Conservation (phyloP, 2,329 filamentous ascomycete genomes). For the Graphium sp. region DNA sequence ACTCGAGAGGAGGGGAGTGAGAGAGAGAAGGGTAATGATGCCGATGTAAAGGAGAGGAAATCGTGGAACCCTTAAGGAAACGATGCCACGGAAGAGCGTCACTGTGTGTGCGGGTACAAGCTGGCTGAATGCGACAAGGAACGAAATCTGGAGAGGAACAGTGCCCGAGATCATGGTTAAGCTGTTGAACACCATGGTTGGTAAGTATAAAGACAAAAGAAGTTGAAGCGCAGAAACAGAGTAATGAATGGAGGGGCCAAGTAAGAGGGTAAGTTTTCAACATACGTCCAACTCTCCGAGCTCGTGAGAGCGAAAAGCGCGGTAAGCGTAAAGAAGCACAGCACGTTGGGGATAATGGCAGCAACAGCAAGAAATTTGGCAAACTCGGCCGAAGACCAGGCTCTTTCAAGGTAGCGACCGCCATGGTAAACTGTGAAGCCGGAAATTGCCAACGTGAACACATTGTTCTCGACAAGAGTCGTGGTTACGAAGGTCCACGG, state of each 20-base stretch:
- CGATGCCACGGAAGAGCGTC: slow-evolving; percentile 71
- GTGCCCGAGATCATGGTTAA: slow-evolving; percentile 75
- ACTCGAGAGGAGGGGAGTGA: slow-evolving; percentile 42
- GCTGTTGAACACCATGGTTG: slow-evolving; percentile 23
- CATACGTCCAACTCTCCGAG: slow-evolving; percentile 53
- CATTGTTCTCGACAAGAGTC: slow-evolving; percentile 81
- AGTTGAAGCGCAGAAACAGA: background rate
- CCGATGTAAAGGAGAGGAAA: slow-evolving; percentile 59
- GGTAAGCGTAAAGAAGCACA: slow-evolving; percentile 58
- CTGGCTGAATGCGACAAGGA: slow-evolving; percentile 94
- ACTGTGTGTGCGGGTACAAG: slow-evolving; percentile 95
- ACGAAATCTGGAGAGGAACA: slow-evolving; percentile 76
- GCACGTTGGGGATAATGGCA: slow-evolving; percentile 62
- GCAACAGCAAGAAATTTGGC: slow-evolving; percentile 74
- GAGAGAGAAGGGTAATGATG: slow-evolving; percentile 47
- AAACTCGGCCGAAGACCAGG: slow-evolving; percentile 86
- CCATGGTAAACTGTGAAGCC: slow-evolving; percentile 74
- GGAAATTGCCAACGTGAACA: slow-evolving; percentile 70
- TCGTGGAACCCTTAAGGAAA: slow-evolving; percentile 71
- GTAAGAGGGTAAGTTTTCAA: slow-evolving; percentile 8
- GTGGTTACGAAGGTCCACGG: slow-evolving; percentile 86
- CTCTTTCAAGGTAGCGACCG: slow-evolving; percentile 85
- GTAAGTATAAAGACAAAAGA: slow-evolving; percentile 2
- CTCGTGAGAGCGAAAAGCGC: slow-evolving; percentile 55
- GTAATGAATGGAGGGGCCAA: background rate